Evolutionary conservation across 208 protist species (phyloP), one percentile per base, ranked within the genome.

Genomic region (Herpetomonas samuelpessoai): DNA sequence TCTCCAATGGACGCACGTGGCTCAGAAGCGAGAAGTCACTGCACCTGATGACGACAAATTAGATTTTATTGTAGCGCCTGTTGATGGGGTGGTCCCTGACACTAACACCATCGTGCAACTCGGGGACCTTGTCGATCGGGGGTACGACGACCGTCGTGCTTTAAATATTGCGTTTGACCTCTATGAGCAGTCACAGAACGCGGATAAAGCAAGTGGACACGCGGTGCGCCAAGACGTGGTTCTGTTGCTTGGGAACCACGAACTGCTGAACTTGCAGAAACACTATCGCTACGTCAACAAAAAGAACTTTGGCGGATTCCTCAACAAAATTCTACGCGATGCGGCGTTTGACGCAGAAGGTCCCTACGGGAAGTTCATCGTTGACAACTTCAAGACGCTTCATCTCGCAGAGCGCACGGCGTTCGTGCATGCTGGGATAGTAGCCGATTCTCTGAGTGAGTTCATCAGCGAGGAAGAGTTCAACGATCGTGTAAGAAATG

Each of bases 241-340:
- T 21, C 45, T 87, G 7, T 53, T 96, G 29, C 52, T 96, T 26
- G 90, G 90, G 27, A 96, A 96, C 68, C 90, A 96, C 62, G 86
- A 96, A 57, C 53, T 94, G 39, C 68, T 96, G 56, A 94, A 93
- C 51, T 51, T 96, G 54, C 71, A 88, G 50, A 79, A 79, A 12
- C 30, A 77, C 24, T 81, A 80, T 54, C 62, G 83, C 55, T 92
- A 90, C 53, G 87, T 94, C 25, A 70, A 94, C 62, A 60, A 52
- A 9, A 35, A 68, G 9, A 57, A 67, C 28, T 76, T 83, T 49
- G 76, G 76, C 44, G 81, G 79, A 7, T 91, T 91, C 80, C 50
- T 67, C 27, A 78, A 56, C 12, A 71, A 66, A 24, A 30, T 57
- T 29, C 62, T 86, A 31, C 71, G 87, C 1, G 66, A 68, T 9